Evolutionary conservation across 2,329 filamentous ascomycete genomes (phyloP).

Genomic region (Claviceps maximensis): DNA sequence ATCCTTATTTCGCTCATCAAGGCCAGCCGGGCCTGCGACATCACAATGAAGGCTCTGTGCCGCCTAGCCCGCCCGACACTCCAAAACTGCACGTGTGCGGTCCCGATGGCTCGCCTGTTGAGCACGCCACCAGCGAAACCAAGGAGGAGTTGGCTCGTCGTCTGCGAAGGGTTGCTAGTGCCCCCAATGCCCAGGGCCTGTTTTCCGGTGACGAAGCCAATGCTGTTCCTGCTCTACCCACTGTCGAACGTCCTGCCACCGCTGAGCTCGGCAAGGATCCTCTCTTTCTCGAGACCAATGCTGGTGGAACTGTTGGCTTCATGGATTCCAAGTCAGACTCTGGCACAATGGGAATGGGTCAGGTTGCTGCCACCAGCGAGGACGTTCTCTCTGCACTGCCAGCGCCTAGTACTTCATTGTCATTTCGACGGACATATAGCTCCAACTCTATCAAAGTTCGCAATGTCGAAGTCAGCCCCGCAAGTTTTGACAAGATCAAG

Average conservation of each 20-base stretch:
- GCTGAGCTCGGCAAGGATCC: slow-evolving; percentile 80
- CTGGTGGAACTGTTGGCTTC: slow-evolving; percentile 20
- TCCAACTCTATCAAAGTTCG: slow-evolving; percentile 98
- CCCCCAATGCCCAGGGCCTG: slow-evolving; percentile 89
- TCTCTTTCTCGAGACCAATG: slow-evolving; percentile 35
- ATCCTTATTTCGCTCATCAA: slow-evolving; percentile 95
- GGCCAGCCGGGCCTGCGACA: slow-evolving; percentile 86
- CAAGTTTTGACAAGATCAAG: slow-evolving; percentile 99
- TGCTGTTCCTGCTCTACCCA: slow-evolving; percentile 22
- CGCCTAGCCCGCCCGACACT: slow-evolving; percentile 84
- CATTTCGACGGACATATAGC: slow-evolving; percentile 91
- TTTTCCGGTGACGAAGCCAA: slow-evolving; percentile 41
- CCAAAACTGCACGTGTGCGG: slow-evolving; percentile 64
- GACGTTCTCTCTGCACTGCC: slow-evolving; percentile 50
- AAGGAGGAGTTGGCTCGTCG: slow-evolving; percentile 94
- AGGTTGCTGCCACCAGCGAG: slow-evolving; percentile 28
- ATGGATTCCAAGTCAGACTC: slow-evolving; percentile 16
- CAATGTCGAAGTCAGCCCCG: slow-evolving; percentile 87
- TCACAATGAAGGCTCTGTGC: slow-evolving; percentile 86
- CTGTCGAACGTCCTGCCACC: slow-evolving; percentile 61
- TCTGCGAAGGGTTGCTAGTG: slow-evolving; percentile 84
- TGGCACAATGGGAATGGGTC: slow-evolving; percentile 19
- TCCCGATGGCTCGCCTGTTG: slow-evolving; percentile 47
- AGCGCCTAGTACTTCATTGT: slow-evolving; percentile 51
- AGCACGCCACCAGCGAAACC: slow-evolving; percentile 60